Percentiles rank a stretch among this genome's conserved stretches.
Conservation (phyloP, 108 stramenopile species). For the Cylindrotheca closterium region DNA sequence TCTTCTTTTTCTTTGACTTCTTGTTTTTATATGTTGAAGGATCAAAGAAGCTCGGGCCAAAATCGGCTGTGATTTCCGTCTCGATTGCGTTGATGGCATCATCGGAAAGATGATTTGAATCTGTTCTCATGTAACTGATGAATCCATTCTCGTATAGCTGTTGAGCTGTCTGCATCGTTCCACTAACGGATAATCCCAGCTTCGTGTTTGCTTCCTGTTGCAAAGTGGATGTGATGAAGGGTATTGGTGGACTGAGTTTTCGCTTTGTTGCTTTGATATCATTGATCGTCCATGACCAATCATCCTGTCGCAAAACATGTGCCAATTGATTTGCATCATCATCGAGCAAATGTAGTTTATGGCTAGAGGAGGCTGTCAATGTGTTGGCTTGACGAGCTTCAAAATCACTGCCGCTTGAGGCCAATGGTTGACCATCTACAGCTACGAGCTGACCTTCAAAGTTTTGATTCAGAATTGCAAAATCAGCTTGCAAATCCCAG, state of each 20-base stretch:
- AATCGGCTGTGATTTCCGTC: slow-evolving; percentile 26
- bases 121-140: slow-evolving; percentile 88
- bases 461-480: slow-evolving; percentile 8
- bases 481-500: slow-evolving; percentile 44
- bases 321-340: slow-evolving; percentile 23
- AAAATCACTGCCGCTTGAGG: slow-evolving; percentile 52
- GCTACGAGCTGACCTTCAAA: slow-evolving; percentile 47
- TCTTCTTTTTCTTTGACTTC: slow-evolving; percentile 17
- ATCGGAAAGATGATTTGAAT: slow-evolving; percentile 62
- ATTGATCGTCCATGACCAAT: slow-evolving; percentile 30
- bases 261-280: slow-evolving; percentile 29
- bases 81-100: slow-evolving; percentile 38
- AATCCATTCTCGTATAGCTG: slow-evolving; percentile 74
- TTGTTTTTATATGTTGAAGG: slow-evolving; percentile 3
- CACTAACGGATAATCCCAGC: slow-evolving; percentile 53
- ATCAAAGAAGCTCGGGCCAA: slow-evolving; percentile 30
- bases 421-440: slow-evolving; percentile 48
- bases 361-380: slow-evolving; percentile 1
- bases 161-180: slow-evolving; percentile 78
- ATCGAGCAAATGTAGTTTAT: slow-evolving; percentile 37
- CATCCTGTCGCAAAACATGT: background rate
- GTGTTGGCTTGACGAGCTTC: slow-evolving; percentile 30
- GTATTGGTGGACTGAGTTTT: slow-evolving; percentile 45
- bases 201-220: slow-evolving; percentile 70
- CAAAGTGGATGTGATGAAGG: slow-evolving; percentile 80